Conservation (phyloP, 1,284 basidiomycete species). For the Boletus subluridellus region DNA sequence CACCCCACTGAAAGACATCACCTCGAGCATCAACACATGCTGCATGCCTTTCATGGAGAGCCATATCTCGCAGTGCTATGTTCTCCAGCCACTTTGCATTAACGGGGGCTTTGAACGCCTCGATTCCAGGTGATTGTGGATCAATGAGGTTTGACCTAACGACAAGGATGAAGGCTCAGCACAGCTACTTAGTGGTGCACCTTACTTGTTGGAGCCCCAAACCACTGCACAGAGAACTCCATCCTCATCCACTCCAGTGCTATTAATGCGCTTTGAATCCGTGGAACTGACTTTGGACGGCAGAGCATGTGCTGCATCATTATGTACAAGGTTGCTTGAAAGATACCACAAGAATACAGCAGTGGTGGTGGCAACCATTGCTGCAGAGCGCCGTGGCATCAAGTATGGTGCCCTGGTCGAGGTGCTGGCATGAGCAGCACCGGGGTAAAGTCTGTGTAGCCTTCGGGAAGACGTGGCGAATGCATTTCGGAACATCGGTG, state of each 20-base stretch:
- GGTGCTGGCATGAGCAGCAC: slow-evolving; percentile 18
- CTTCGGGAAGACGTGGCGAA: slow-evolving; percentile 5
- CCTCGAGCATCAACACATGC: slow-evolving; percentile 85
- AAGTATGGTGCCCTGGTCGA: slow-evolving; percentile 4
- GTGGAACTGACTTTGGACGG: slow-evolving; percentile 4
- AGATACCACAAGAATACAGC: slow-evolving; percentile 37
- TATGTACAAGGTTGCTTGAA: slow-evolving; percentile 32
- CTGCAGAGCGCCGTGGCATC: slow-evolving; percentile 2
- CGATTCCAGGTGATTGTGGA: slow-evolving; percentile 36
- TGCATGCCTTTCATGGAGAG: slow-evolving; percentile 69
- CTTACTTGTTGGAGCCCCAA: slow-evolving; percentile 61
- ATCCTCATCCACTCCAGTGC: slow-evolving; percentile 25
- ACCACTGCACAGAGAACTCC: slow-evolving; percentile 42
- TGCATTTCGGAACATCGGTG: slow-evolving; percentile 10
- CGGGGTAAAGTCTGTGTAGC: slow-evolving; percentile 15
- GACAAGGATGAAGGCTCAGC: background rate
- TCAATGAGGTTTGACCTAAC: slow-evolving; percentile 47
- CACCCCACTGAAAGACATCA: slow-evolving; percentile 88
- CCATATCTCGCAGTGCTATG: slow-evolving; percentile 73
- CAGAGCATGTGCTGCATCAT: slow-evolving; percentile 30
- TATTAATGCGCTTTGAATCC: slow-evolving; percentile 8
- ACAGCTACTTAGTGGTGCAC: background rate
- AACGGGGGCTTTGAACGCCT: slow-evolving; percentile 47
- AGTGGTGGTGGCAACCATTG: slow-evolving; percentile 23
- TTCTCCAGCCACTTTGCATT: slow-evolving; percentile 55